Evolutionary conservation across 768 basidiomycete species (phyloP).

Genomic region (Paxillus rubicundulus): DNA sequence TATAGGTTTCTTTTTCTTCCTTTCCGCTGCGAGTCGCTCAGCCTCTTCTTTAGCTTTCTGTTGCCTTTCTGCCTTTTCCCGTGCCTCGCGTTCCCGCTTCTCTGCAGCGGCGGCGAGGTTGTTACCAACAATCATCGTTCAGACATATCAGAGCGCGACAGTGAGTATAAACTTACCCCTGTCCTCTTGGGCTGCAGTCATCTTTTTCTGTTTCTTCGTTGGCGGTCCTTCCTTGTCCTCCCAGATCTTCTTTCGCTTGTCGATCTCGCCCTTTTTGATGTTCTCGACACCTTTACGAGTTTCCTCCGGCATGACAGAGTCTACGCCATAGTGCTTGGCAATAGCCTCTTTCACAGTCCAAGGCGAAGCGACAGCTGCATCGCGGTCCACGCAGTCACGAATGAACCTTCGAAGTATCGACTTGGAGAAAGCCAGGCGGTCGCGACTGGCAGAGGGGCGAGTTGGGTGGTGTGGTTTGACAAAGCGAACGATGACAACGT

Average conservation of each 20-base stretch:
- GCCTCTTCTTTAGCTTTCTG: conserved; percentile 66
- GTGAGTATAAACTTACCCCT: conserved; percentile 46
- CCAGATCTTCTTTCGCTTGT: conserved; percentile 90
- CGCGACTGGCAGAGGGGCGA: conserved; percentile 57
- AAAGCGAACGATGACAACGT: conserved; percentile 21
- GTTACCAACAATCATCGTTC: conserved; percentile 21
- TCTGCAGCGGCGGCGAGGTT: conserved; percentile 43
- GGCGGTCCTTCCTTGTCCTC: conserved; percentile 84
- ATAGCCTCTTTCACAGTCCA: conserved; percentile 92
- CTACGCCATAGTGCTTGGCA: conserved; percentile 81
- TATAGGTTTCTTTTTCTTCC: conserved; percentile 85
- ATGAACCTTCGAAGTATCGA: conserved; percentile 96
- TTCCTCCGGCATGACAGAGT: conserved; percentile 82
- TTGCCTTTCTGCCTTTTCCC: conserved; percentile 66
- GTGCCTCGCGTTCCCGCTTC: conserved; percentile 67
- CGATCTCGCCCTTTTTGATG: conserved; percentile 84
- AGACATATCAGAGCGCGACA: conserved; percentile 5
- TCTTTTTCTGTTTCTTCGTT: conserved; percentile 78
- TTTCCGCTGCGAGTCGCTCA: conserved; percentile 68
- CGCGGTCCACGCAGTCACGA: conserved; percentile 91
- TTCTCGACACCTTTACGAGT: conserved; percentile 74
- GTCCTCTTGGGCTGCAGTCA: conserved; percentile 71
- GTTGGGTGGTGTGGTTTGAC: conserved; percentile 1
- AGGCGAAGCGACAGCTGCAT: conserved; percentile 88
- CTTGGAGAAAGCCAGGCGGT: conserved; percentile 94